Conservation (phyloP, 257 asterid species). For the Henckelia pumila region DNA sequence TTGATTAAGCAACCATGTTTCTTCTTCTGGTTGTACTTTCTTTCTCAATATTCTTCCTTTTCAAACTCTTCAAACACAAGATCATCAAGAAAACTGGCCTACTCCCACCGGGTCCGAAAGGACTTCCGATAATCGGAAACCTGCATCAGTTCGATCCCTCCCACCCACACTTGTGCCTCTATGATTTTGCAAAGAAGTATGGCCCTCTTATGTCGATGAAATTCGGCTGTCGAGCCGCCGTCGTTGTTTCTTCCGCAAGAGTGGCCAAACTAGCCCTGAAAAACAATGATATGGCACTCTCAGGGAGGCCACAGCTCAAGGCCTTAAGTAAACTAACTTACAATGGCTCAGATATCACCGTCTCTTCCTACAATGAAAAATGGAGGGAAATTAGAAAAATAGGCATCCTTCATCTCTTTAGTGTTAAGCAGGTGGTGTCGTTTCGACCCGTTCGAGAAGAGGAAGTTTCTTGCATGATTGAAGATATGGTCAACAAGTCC, state of each 20-base stretch:
- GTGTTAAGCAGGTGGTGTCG: background rate
- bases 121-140: no score
- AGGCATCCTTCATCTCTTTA: background rate
- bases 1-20: no score
- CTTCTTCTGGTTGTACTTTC: no score
- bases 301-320: background rate
- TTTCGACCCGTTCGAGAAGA: constrained; percentile 6
- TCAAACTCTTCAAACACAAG: no score
- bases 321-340: constrained; percentile 3
- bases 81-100: no score
- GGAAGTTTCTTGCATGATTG: constrained; percentile 14
- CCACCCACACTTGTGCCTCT: no score
- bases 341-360: constrained; percentile 4
- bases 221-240: no score
- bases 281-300: constrained; percentile 4
- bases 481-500: constrained; percentile 2
- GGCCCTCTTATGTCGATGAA: no score
- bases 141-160: no score
- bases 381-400: constrained; percentile 20
- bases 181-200: no score
- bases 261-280: constrained; percentile 14
- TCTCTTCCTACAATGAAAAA: background rate
- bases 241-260: background rate
- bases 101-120: no score
- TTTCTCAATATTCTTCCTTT: no score